Conservation (phyloP, 306 rosid genomes). For the Cucurbita pepo region DNA sequence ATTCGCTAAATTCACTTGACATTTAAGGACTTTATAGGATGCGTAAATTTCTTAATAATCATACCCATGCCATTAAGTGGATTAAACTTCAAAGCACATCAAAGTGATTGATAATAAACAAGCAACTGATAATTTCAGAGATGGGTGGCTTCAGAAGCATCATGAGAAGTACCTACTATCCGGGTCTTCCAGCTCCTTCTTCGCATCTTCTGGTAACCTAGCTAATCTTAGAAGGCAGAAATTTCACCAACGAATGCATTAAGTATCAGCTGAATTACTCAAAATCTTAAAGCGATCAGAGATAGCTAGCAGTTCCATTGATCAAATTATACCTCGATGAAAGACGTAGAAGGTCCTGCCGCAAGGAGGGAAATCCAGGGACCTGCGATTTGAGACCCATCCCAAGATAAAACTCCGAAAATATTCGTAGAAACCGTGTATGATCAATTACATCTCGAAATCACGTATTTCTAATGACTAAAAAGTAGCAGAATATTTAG, state of each 20-base stretch:
- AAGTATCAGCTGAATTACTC: background rate
- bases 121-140: slow-evolving; percentile 1
- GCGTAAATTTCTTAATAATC: background rate
- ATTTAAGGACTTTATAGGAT: background rate
- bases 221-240: slow-evolving; percentile 39
- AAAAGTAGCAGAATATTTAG: background rate
- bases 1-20: background rate
- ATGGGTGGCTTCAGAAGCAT: slow-evolving; percentile 4
- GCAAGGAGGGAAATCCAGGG: slow-evolving; percentile 56
- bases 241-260: slow-evolving; percentile 1
- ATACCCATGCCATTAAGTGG: background rate
- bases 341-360: slow-evolving; percentile 56
- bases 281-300: background rate
- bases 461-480: background rate
- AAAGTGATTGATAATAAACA: background rate
- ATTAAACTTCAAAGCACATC: background rate
- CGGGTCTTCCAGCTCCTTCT: slow-evolving; percentile 75
- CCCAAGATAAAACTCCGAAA: background rate
- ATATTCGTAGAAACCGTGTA: background rate
- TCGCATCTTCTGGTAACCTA: slow-evolving; percentile 55
- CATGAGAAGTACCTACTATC: slow-evolving; percentile 43
- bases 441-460: background rate
- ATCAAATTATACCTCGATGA: slow-evolving; percentile 46
- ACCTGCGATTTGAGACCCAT: slow-evolving; percentile 13
- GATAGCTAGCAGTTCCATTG: background rate